phyloP scores from a whole-genome alignment of 208 protist genomes.

The Crithidia bombi region DNA sequence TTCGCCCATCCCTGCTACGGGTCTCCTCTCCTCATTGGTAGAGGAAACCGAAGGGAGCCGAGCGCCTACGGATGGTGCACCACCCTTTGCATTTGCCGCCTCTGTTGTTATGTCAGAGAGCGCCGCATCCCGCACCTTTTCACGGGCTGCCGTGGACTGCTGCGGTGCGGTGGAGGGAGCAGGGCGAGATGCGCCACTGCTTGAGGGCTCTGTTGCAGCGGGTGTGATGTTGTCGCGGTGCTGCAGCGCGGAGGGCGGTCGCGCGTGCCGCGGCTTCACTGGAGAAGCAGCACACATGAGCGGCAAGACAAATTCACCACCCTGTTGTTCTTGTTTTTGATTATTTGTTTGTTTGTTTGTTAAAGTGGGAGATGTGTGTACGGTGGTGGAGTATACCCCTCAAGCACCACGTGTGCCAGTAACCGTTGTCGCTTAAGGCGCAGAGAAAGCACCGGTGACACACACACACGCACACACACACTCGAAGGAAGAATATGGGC shows the following conservation, averaged over 20 bases:
- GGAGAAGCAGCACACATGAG: conserved; percentile 5
- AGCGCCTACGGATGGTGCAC: too few relatives aligned
- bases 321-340: background rate
- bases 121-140: too few relatives aligned
- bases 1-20: too few relatives aligned
- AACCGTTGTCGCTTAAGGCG: too few relatives aligned
- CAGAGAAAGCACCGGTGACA: background rate
- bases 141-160: too few relatives aligned
- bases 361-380: too few relatives aligned
- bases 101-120: too few relatives aligned
- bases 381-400: too few relatives aligned
- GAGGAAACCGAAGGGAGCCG: too few relatives aligned
- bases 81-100: too few relatives aligned
- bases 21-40: too few relatives aligned
- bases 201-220: background rate
- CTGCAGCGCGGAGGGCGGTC: conserved; percentile 1
- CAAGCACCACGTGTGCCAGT: too few relatives aligned
- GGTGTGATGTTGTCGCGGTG: background rate
- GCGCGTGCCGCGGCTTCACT: conserved; percentile 9
- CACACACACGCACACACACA: background rate
- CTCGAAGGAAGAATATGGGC: background rate
- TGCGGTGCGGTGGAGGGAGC: background rate
- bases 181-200: background rate
- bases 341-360: background rate
- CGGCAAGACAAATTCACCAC: background rate